A percentile compares a stretch with the other conserved stretches of the same genome.
Evolutionary conservation across 768 basidiomycete species (phyloP).

Genomic region (Boletus vermiculosoides): DNA sequence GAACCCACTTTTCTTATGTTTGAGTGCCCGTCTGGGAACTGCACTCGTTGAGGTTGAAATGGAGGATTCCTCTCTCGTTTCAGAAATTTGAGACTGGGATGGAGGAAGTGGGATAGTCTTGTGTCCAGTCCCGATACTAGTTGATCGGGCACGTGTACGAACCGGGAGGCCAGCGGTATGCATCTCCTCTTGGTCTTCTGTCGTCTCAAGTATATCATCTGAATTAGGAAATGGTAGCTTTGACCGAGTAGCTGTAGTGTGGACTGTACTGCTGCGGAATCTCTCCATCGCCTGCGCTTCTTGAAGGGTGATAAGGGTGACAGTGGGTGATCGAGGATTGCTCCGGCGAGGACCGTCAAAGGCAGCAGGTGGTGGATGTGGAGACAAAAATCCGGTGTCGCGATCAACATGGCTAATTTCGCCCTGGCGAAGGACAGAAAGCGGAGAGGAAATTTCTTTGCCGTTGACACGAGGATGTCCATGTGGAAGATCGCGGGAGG

Average conservation of each 20-base stretch:
- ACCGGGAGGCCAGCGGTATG: conserved; percentile 21
- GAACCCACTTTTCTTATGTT: conserved; percentile 80
- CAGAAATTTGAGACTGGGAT: conserved; percentile 37
- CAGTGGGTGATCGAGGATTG: conserved; percentile 49
- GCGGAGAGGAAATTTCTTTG: conserved; percentile 58
- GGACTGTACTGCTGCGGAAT: conserved; percentile 49
- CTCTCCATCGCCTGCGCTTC: conserved; percentile 72
- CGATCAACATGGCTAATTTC: conserved; percentile 30
- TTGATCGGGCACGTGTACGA: conserved; percentile 54
- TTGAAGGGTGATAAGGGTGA: conserved; percentile 72
- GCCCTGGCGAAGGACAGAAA: conserved; percentile 38
- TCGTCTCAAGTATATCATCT: conserved; percentile 29
- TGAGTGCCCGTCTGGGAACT: conserved; percentile 48
- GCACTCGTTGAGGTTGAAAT: conserved; percentile 10
- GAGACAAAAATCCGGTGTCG: conserved; percentile 29
- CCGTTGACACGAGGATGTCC: conserved; percentile 36
- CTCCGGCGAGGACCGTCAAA: conserved; percentile 47
- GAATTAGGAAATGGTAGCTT: conserved; percentile 34
- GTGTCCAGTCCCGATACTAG: conserved; percentile 57
- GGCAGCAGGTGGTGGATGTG: conserved; percentile 34
- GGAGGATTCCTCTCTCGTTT: conserved; percentile 42
- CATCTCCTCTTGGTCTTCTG: conserved; percentile 23
- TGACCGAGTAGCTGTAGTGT: conserved; percentile 27
- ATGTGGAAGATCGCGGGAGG: conserved; percentile 17
- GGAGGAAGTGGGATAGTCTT: conserved; percentile 39